Base-by-base conservation (phyloP, 140 eudicot species). In the Bidens hawaiensis region DNA sequence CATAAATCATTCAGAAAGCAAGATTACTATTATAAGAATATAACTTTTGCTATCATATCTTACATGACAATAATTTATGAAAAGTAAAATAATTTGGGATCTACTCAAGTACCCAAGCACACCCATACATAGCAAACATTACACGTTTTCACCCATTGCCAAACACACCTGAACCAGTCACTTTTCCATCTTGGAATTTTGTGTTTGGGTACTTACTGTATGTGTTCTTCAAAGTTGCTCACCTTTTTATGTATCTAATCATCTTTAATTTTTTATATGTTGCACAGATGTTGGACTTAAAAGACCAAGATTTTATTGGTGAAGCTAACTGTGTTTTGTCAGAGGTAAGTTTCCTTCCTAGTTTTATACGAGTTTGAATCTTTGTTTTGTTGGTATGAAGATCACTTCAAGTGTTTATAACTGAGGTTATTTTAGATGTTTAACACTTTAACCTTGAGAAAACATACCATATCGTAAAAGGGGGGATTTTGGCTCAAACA, bases 221-320 rank as follows among this genome's bases (percentile, higher is more conserved):
- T 55, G 5, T 47, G 21, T 19, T 74, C 43, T 59, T 49, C 30
- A 19, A 14, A 51, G 47, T 59, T 67, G 14, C 18, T 43, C 18
- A 33, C 58, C 9, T 70, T 13, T 45, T 65, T 52, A 24, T 25
- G 30, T 48, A 19, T 22, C 46, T 11, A 19, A 16, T 64, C 56
- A 58, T 65, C 24, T 11, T n/a, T 22, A 27, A 52, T 33, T 54
- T 41, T 52, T 22, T 47, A 25, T 53, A 52, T 59, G 65, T 11
- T 84, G 71, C 75, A 83, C 79, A 93, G 99, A 60, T 33, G 62
- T 76, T 88, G 75, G 74, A 88, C 40, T 82, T 93, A 75, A 49
- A 76, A 46, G 97, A 85, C 62, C 99, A 93, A 79, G 99, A 93
- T 33, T 93, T 72, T 78, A 84, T 93, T 62, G 99, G 99, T 49